These are phyloP conservation scores for Rhizopus stolonifer DNA, from an alignment of 371 early-diverging fungal genomes.

Conservation along the genomic window DNA sequence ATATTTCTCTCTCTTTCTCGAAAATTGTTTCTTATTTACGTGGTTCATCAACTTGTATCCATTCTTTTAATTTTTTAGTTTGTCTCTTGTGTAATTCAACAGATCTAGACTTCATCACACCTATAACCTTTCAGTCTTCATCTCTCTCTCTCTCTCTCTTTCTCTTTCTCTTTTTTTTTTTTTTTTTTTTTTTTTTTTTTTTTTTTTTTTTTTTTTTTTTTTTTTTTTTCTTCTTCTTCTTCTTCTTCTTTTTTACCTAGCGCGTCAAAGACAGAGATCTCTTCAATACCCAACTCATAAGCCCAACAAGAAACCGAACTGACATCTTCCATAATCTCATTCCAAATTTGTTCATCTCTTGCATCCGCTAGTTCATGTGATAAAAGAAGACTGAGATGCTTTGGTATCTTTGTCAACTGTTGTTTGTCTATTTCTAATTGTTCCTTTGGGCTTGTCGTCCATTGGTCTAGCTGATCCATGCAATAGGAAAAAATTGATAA, in stretches of 20 bases:
- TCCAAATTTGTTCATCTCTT: slow-evolving; percentile 33
- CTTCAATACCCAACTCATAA: slow-evolving; percentile 41
- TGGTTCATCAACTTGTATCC: slow-evolving; percentile 15
- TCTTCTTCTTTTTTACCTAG: slow-evolving; percentile 26
- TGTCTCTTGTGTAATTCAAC: slow-evolving; percentile 39
- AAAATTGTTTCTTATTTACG: slow-evolving; percentile 5
- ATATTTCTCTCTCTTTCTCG: slow-evolving; percentile 2
- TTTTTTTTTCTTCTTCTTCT: slow-evolving; percentile 7
- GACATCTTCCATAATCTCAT: slow-evolving; percentile 31
- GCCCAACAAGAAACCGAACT: slow-evolving; percentile 46
- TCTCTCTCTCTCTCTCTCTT: neutral
- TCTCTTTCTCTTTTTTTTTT: slow-evolving; percentile 1
- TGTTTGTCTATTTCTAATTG: slow-evolving; percentile 29
- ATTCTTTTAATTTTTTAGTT: slow-evolving; percentile 32
- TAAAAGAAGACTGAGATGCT: slow-evolving; percentile 37
- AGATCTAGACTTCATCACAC: slow-evolving; percentile 27
- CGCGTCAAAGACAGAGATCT: slow-evolving; percentile 44
- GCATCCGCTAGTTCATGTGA: slow-evolving; percentile 33
- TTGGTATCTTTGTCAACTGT: slow-evolving; percentile 45
- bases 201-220: neutral
- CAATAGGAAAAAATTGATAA: no score
- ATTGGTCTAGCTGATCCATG: no score
- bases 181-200: slow-evolving; percentile 1
- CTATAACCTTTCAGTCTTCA: no score
- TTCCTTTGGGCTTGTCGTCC: neutral